A percentile compares a stretch with the other conserved stretches of the same genome.
Evolutionary conservation across 1,284 basidiomycete species (phyloP).

Genomic region (Jaminaea rosea): DNA sequence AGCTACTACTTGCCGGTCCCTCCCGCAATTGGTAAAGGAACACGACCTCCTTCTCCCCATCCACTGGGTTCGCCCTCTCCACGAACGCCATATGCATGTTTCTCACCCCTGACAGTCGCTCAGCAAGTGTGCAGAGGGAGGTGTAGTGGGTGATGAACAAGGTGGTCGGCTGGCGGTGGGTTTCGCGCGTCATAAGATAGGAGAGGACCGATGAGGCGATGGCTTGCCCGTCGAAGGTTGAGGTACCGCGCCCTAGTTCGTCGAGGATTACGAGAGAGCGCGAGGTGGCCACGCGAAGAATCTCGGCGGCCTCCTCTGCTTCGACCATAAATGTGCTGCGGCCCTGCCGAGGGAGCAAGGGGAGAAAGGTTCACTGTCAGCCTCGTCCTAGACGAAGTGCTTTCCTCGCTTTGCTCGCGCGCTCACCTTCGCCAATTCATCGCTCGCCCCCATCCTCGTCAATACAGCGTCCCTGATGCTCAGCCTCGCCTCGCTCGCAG

Average conservation of each 20-base stretch:
- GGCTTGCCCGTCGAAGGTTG: slow-evolving; percentile 43
- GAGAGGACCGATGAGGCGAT: slow-evolving; percentile 41
- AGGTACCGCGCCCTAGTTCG: slow-evolving; percentile 46
- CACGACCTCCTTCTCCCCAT: slow-evolving; percentile 15
- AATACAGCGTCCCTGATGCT: slow-evolving; percentile 73
- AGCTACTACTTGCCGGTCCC: slow-evolving; percentile 27
- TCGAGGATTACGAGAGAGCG: slow-evolving; percentile 58
- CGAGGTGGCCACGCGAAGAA: slow-evolving; percentile 52
- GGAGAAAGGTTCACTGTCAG: too few relatives aligned
- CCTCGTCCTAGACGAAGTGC: too few relatives aligned
- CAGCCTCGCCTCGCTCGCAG: slow-evolving; percentile 63
- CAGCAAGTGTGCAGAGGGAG: slow-evolving; percentile 17
- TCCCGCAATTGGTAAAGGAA: slow-evolving; percentile 36
- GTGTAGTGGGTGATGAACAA: slow-evolving; percentile 43
- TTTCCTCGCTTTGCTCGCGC: too few relatives aligned
- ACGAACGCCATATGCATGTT: slow-evolving; percentile 37
- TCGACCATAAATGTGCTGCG: slow-evolving; percentile 94
- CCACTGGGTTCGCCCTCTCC: slow-evolving; percentile 6
- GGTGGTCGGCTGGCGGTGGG: slow-evolving; percentile 10
- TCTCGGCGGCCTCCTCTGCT: slow-evolving; percentile 84
- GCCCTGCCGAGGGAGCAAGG: too few relatives aligned
- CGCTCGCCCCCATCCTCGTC: slow-evolving; percentile 75
- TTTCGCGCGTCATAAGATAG: slow-evolving; percentile 25
- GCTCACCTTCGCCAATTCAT: slow-evolving; percentile 69
- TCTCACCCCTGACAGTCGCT: neutral